Conservation (phyloP, 2,329 filamentous ascomycete species). For the Seiridium unicorne region DNA sequence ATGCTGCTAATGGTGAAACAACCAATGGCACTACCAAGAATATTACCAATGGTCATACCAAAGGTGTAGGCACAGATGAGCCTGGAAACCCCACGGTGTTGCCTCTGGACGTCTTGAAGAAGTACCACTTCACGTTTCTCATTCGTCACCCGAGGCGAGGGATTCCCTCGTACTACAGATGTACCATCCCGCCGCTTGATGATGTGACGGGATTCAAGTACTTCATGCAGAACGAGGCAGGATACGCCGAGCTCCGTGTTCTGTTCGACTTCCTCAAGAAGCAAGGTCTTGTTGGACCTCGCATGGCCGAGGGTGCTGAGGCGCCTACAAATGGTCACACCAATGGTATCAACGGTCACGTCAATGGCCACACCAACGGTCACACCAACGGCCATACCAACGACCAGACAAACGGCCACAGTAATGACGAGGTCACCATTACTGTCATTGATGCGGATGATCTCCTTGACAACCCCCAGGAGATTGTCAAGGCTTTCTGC, state of each 20-base stretch:
- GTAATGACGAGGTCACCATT: slow-evolving; percentile 54
- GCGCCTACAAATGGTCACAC: slow-evolving; percentile 16
- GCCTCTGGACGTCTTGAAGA: slow-evolving; percentile 68
- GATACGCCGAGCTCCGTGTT: slow-evolving; percentile 82
- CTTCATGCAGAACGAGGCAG: slow-evolving; percentile 86
- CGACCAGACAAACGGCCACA: slow-evolving; percentile 48
- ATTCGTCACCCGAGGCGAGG: slow-evolving; percentile 93
- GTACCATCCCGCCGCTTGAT: slow-evolving; percentile 84
- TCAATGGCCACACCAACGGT: slow-evolving; percentile 29
- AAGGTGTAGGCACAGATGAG: slow-evolving; percentile 40
- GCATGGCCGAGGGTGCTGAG: slow-evolving; percentile 45
- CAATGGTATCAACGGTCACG: slow-evolving; percentile 28
- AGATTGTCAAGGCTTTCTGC: slow-evolving; percentile 77
- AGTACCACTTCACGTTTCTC: slow-evolving; percentile 93
- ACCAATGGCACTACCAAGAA: slow-evolving; percentile 30
- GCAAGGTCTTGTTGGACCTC: slow-evolving; percentile 68
- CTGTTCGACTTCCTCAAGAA: slow-evolving; percentile 82
- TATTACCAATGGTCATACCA: slow-evolving; percentile 45
- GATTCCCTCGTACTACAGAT: slow-evolving; percentile 92
- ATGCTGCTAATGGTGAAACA: neutral
- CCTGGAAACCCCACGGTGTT: slow-evolving; percentile 81
- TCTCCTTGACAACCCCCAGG: slow-evolving; percentile 79
- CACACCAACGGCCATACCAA: slow-evolving; percentile 47
- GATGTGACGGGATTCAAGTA: slow-evolving; percentile 79
- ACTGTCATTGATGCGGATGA: slow-evolving; percentile 94